phyloP scores from a whole-genome alignment of 78 protist genomes.

The Acrasis kona region DNA sequence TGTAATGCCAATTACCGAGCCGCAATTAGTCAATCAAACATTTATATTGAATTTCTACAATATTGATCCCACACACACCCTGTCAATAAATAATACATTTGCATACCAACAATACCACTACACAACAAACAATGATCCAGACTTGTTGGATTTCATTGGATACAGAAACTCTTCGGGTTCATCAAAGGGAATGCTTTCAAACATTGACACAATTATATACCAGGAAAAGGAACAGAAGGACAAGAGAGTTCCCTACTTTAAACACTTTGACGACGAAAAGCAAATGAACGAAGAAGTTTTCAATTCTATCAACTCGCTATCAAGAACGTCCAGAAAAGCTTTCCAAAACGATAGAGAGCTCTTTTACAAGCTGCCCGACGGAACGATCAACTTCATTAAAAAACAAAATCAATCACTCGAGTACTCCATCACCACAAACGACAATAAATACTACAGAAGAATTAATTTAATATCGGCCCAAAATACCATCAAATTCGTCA shows the following conservation, averaged over 20 bases:
- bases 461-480: too few species aligned
- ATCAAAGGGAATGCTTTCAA: not conserved
- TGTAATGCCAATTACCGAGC: not conserved
- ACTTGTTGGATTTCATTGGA: not conserved
- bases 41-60: not conserved
- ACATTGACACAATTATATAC: not conserved
- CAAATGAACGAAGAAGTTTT: not conserved
- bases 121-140: not conserved
- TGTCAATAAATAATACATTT: not conserved
- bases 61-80: too few species aligned
- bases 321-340: not conserved
- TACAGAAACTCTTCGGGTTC: not conserved
- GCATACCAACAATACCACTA: not conserved
- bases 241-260: not conserved
- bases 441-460: too few species aligned
- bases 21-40: not conserved
- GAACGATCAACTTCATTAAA: not conserved
- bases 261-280: not conserved
- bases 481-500: too few species aligned
- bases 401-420: too few species aligned
- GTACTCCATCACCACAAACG: too few species aligned
- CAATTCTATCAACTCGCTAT: not conserved
- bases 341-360: not conserved
- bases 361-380: not conserved
- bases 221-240: not conserved